A percentile compares a stretch with the other conserved stretches of the same genome.
phyloP scores from a whole-genome alignment of 345 rosid species.

The Geranium brycei region DNA sequence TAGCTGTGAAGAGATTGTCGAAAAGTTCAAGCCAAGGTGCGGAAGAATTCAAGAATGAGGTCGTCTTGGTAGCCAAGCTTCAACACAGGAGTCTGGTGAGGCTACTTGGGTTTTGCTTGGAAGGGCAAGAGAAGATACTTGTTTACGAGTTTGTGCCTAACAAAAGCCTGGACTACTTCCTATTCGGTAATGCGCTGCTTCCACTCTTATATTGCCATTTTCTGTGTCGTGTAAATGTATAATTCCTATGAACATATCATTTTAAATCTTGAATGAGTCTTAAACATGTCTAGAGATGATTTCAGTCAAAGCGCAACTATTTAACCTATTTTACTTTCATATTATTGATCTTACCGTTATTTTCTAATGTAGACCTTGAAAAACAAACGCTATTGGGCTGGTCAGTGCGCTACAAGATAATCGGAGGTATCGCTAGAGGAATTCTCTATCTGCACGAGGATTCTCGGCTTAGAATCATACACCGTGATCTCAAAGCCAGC shows the following conservation, averaged over 20 bases:
- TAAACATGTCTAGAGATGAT: no score
- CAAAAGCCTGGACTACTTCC: slow-evolving; percentile 28
- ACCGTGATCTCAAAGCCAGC: slow-evolving; percentile 26
- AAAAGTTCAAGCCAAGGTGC: slow-evolving; percentile 38
- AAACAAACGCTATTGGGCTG: slow-evolving; percentile 15
- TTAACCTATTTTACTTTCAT: no score
- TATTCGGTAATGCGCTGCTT: slow-evolving; percentile 20
- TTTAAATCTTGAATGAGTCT: no score
- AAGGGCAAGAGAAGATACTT: slow-evolving; percentile 31
- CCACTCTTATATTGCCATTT: no score
- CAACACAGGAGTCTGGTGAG: slow-evolving; percentile 48
- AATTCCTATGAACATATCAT: no score
- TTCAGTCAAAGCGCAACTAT: no score
- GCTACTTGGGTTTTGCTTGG: slow-evolving; percentile 39
- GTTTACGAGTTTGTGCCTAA: slow-evolving; percentile 40
- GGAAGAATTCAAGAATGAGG: slow-evolving; percentile 41
- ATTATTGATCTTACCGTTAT: no score
- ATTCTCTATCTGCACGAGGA: slow-evolving; percentile 27
- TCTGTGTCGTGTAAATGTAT: no score
- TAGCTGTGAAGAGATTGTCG: slow-evolving; percentile 38
- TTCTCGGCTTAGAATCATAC: slow-evolving; percentile 24
- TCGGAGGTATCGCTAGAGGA: slow-evolving; percentile 25
- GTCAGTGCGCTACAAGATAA: slow-evolving; percentile 17
- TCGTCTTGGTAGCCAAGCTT: slow-evolving; percentile 35
- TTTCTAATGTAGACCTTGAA: slow-evolving; percentile 9